Evolutionary conservation across 2,329 filamentous ascomycete genomes (phyloP).

Genomic region (Golovinomyces cichoracearum): DNA sequence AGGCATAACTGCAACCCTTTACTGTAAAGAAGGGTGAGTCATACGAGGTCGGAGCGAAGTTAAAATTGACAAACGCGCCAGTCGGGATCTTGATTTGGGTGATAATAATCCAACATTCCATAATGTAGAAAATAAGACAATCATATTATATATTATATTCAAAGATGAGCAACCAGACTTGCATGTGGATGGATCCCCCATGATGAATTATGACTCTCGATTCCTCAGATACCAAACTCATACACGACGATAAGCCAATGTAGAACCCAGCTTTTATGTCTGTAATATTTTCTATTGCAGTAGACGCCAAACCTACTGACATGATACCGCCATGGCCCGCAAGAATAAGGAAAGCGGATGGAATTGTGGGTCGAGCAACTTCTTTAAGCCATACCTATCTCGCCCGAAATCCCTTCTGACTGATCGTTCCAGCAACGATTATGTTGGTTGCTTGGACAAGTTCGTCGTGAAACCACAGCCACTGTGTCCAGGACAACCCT

Average conservation of each 20-base stretch:
- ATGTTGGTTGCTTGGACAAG: not conserved
- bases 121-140: not conserved
- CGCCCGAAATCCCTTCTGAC: no score
- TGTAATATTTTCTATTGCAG: no score
- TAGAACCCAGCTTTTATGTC: no score
- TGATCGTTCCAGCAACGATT: not conserved
- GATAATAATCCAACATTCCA: slow-evolving; percentile 1
- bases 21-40: no score
- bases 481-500: not conserved
- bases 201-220: not conserved
- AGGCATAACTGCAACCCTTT: not conserved
- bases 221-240: not conserved
- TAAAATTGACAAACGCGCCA: slow-evolving; percentile 11
- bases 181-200: no score
- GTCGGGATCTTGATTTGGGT: slow-evolving; percentile 3
- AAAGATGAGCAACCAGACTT: no score
- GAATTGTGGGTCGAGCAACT: no score
- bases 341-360: no score
- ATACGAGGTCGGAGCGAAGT: slow-evolving; percentile 6
- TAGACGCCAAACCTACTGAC: no score
- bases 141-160: slow-evolving; percentile 1
- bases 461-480: not conserved
- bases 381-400: no score
- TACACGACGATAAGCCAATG: no score
- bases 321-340: no score